These are phyloP conservation scores for Penicillium odoratum DNA, from an alignment of 495 filamentous ascomycete genomes.

Conservation along the genomic window DNA sequence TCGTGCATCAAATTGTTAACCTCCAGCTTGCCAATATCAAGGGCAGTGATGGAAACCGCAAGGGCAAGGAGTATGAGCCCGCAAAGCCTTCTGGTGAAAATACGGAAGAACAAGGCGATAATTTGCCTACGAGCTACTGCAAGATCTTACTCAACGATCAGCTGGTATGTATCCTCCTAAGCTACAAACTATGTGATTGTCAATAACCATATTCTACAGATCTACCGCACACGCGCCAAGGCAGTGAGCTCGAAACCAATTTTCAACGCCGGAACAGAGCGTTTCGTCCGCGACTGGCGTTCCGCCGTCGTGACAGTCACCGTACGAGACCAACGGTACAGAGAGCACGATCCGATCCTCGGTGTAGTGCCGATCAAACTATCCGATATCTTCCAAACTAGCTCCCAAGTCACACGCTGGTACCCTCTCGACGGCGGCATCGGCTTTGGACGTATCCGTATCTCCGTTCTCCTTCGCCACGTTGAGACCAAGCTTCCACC, in stretches of 20 bases:
- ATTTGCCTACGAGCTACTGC: conserved; percentile 86
- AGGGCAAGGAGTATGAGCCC: conserved; percentile 84
- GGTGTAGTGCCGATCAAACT: conserved; percentile 87
- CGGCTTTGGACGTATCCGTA: conserved; percentile 84
- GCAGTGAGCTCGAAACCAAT: conserved; percentile 91
- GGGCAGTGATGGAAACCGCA: conserved; percentile 57
- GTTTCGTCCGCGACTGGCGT: conserved; percentile 94
- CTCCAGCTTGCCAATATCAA: conserved; percentile 82
- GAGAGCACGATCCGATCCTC: conserved; percentile 92
- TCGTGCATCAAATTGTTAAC: conserved; percentile 94
- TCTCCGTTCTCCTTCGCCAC: conserved; percentile 83
- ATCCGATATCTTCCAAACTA: conserved; percentile 80
- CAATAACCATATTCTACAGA: conserved; percentile 26
- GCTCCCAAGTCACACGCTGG: conserved; percentile 74
- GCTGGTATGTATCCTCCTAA: conserved; percentile 48
- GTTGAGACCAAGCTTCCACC: conserved; percentile 82
- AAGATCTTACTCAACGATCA: conserved; percentile 89
- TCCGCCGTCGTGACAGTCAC: conserved; percentile 82
- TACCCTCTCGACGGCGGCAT: conserved; percentile 69
- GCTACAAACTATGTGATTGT: neutral
- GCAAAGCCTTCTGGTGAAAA: conserved; percentile 82
- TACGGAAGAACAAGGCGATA: conserved; percentile 74
- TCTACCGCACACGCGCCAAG: conserved; percentile 89
- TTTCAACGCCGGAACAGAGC: conserved; percentile 93
- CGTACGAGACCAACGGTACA: conserved; percentile 81